phyloP scores from a whole-genome alignment of 345 rosid genomes.

The Microcos paniculata region DNA sequence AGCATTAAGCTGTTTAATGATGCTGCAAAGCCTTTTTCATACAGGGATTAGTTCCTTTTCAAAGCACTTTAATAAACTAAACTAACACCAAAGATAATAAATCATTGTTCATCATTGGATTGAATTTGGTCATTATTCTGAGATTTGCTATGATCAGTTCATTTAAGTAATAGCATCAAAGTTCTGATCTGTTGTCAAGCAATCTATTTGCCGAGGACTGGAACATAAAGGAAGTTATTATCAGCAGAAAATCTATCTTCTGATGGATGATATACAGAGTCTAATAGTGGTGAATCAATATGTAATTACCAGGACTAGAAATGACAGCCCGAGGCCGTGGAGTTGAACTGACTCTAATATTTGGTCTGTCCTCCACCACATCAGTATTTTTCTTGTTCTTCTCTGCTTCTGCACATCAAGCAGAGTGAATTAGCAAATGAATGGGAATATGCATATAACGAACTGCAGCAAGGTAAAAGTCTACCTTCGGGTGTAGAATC shows the following conservation, averaged over 20 bases:
- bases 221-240: not conserved
- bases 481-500: conserved; percentile 31
- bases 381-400: conserved; percentile 23
- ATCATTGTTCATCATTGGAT: too few species aligned
- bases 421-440: not conserved
- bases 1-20: too few species aligned
- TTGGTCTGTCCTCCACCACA: conserved; percentile 41
- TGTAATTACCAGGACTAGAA: conserved; percentile 60
- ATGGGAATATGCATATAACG: not conserved
- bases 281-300: not conserved
- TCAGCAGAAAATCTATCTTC: not conserved
- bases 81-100: too few species aligned
- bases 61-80: too few species aligned
- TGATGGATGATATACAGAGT: not conserved
- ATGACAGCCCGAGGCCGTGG: conserved; percentile 70
- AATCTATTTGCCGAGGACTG: not conserved
- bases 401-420: conserved; percentile 29
- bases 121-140: too few species aligned
- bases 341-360: conserved; percentile 45
- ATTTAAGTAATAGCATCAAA: too few species aligned
- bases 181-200: too few species aligned
- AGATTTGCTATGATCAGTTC: too few species aligned
- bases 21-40: too few species aligned
- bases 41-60: too few species aligned
- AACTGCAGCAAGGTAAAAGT: not conserved